phyloP scores from a whole-genome alignment of 192 early-diverging fungal species.

The Coemansia sp. region DNA sequence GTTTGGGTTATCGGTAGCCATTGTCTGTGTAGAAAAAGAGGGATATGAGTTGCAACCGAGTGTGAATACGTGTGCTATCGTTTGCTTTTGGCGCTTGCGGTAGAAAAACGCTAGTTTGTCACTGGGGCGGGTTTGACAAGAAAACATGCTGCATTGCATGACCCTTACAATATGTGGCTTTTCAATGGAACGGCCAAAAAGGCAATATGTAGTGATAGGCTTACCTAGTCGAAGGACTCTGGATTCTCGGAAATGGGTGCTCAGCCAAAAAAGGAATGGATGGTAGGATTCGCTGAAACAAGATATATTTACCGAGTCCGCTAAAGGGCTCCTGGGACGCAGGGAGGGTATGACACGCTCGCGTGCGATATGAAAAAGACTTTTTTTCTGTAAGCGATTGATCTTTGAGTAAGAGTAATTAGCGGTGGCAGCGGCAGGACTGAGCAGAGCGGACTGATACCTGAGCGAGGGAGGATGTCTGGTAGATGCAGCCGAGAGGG shows the following conservation, averaged over 20 bases:
- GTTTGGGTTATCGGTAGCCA: background rate
- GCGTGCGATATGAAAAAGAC: no score
- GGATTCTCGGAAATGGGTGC: constrained; percentile 2
- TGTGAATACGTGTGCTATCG: no score
- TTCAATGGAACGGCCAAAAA: constrained; percentile 2
- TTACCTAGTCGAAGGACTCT: constrained; percentile 5
- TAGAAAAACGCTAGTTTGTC: no score
- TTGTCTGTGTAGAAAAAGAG: constrained; percentile 5
- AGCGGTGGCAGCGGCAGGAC: no score
- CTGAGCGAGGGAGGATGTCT: no score
- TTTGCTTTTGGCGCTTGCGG: background rate
- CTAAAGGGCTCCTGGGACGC: no score
- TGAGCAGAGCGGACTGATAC: no score
- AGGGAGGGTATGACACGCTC: no score
- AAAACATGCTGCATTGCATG: constrained; percentile 5
- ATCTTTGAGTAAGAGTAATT: no score
- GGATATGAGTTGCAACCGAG: background rate
- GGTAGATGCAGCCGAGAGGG: background rate
- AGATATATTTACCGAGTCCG: background rate
- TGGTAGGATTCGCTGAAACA: background rate
- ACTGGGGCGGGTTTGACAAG: background rate
- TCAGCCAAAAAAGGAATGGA: background rate
- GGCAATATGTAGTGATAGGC: background rate
- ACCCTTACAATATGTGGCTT: constrained; percentile 2
- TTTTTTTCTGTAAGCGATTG: no score